Evolutionary conservation across 495 filamentous ascomycete genomes (phyloP), one percentile per base, ranked within the genome.

Genomic region (Pyrenula massariospora): DNA sequence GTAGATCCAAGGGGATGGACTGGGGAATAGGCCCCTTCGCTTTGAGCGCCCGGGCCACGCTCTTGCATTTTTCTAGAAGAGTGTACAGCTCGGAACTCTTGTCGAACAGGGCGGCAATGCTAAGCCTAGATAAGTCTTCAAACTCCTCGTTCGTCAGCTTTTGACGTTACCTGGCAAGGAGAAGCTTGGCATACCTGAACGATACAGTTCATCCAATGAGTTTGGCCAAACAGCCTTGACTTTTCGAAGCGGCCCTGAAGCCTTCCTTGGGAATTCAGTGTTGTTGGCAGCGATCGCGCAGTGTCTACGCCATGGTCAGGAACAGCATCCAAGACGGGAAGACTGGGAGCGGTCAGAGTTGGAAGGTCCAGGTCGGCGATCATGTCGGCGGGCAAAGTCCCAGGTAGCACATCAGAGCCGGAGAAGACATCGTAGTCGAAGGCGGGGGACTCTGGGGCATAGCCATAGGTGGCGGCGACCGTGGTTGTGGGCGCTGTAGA

Each of bases 151-250:
- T n/a, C 54, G n/a, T 58, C 54, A 3, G 60, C 61, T 62, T 24
- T 63, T 53, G 15, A 3, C 10, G n/a, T 23, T 20, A 24, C 2
- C 19, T 24, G 22, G 25, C 12, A 15, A 22, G 19, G 42, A 15
- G 53, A 51, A 52, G 24, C 22, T 48, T 50, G 24, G 23, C 42
- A 48, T 68, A 73, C 71, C 68, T 70, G 68, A 53, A 55, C 36
- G 48, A 61, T 58, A 1, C 48, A 56, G 54, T 62, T 62, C 63
- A 72, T 65, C 62, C 66, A 66, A 48, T 68, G 59, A 48, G 68
- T 71, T 62, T 62, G 68, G 52, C 62, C 64, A 50, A 69, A 60
- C 11, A 68, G 50, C 47, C 71, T 66, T 12, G 69, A 69, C 58
- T 72, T n/a, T n/a, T n/a, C n/a, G n/a, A n/a, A n/a, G n/a, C n/a